Evolutionary conservation across 208 protist genomes (phyloP).

Genomic region (Porcisia deanei): DNA sequence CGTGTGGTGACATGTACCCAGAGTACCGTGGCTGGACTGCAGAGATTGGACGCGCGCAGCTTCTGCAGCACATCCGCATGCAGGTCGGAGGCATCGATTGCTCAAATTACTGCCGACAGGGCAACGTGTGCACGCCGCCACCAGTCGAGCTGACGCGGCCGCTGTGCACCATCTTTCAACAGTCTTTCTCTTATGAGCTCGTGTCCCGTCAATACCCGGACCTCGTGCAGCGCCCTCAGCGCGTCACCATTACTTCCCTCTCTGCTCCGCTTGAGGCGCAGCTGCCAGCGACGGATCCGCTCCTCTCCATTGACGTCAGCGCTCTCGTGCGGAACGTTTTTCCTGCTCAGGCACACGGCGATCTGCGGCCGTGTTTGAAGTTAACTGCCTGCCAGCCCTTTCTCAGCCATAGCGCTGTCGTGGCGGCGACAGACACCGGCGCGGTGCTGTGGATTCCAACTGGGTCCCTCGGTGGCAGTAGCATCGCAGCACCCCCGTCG

Average conservation of each 20-base stretch:
- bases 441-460: constrained; percentile 67
- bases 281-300: constrained; percentile 54
- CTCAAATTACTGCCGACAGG: constrained; percentile 63
- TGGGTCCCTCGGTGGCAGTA: constrained; percentile 4
- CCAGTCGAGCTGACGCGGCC: constrained; percentile 24
- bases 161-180: constrained; percentile 51
- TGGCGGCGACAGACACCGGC: constrained; percentile 55
- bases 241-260: constrained; percentile 40
- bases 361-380: constrained; percentile 27
- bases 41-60: constrained; percentile 60
- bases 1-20: constrained; percentile 61
- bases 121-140: constrained; percentile 34
- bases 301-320: constrained; percentile 61
- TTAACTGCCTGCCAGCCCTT: constrained; percentile 78
- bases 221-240: constrained; percentile 17
- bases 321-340: constrained; percentile 30
- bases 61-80: constrained; percentile 58
- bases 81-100: constrained; percentile 43
- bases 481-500: not conserved
- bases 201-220: constrained; percentile 39
- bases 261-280: constrained; percentile 45
- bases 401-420: constrained; percentile 57
- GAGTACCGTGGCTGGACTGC: constrained; percentile 79
- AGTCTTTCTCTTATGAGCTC: constrained; percentile 72
- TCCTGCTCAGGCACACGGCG: constrained; percentile 5